Conservation (phyloP, 2,329 filamentous ascomycete genomes). For the Lomentospora prolificans region DNA sequence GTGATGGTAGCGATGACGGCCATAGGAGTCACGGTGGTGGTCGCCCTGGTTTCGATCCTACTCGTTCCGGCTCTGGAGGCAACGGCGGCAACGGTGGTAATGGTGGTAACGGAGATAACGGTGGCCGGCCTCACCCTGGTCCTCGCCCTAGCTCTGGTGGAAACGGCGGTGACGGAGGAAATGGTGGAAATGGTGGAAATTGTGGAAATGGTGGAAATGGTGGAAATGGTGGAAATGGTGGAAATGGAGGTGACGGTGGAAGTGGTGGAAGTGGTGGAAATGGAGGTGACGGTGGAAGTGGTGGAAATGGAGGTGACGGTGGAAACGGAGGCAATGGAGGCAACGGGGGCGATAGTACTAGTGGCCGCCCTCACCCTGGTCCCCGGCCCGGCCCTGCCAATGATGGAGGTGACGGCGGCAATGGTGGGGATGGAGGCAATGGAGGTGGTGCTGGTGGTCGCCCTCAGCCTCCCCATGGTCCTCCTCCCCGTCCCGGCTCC, state of each 20-base stretch:
- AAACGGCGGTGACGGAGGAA: neutral
- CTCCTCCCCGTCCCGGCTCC: neutral
- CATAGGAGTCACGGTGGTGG: neutral
- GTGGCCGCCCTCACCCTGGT: neutral
- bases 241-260: neutral
- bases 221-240: neutral
- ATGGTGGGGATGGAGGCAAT: neutral
- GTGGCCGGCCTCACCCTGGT: neutral
- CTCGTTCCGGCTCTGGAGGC: too few relatives aligned
- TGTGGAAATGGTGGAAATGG: neutral
- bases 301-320: neutral
- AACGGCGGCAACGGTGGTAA: neutral
- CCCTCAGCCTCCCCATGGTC: neutral
- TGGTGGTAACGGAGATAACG: neutral
- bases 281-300: neutral
- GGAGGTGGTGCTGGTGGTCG: neutral
- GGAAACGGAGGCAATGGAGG: neutral
- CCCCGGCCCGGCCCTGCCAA: neutral
- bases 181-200: neutral
- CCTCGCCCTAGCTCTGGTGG: neutral
- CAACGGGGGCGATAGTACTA: neutral
- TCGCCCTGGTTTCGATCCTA: neutral
- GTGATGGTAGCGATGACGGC: neutral
- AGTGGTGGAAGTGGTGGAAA: neutral
- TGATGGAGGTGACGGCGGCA: neutral